Base-by-base conservation (phyloP, 106 monocot genomes). In the Acorus calamus region DNA sequence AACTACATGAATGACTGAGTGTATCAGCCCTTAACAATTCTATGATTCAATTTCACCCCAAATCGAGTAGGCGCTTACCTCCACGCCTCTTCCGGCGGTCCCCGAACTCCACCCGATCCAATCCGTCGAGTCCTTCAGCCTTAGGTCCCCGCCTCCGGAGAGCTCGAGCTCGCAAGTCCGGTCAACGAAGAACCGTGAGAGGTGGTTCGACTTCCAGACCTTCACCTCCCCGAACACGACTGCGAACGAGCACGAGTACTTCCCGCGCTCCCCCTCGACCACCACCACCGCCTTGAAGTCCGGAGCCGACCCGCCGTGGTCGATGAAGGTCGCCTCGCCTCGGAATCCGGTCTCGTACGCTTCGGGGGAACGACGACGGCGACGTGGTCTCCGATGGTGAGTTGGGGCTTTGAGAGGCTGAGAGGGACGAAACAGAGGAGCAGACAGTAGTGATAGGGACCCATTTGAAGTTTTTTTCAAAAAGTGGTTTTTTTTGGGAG, bases 131-230 rank as follows among this genome's bases (percentile, higher is more conserved):
- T 86, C 86, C 56, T n/a, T 49, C 62, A 82, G 50, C 53, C 55
- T 74, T 56, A 86, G 59, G 28, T 79, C 66, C 11, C 82, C 86
- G 14, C 66, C 66, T 2, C 2, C 9, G 6, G 69, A 76, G 41
- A 86, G 52, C 52, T 76, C 70, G 11, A 82, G 60, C 56, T 56
- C 43, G 53, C 82, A 86, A 5, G 5, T 66, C 0, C 14, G 49
- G 3, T 3, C 49, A 2, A 66, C 59, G 2, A 65, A 6, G 56
- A 86, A 82, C 59, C 53, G 71, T 3, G 14, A 61, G 7, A 50
- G 5, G 57, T 76, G 79, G 51, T 86, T 82, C 0, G 86, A 82
- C n/a, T 66, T 66, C 86, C 86, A 86, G 9, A 79, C 86, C 56
- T 73, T 82, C 7, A 73, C 6, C 42, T 73, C 73, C n/a, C 72